Base-by-base conservation (phyloP, 306 rosid genomes). In the Carpinus fangiana region DNA sequence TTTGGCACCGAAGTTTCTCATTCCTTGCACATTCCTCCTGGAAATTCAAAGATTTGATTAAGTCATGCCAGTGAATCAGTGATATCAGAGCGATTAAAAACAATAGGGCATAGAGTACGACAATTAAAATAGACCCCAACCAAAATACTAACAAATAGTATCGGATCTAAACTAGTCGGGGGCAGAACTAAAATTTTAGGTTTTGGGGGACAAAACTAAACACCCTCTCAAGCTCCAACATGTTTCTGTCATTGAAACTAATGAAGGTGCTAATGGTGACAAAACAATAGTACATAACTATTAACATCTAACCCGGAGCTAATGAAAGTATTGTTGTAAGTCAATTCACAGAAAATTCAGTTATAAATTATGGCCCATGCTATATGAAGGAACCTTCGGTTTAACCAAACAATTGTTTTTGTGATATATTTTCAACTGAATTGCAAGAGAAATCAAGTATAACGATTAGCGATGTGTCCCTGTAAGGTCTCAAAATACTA, bases 11-110 rank as follows among this genome's bases (percentile, higher is more conserved):
- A 45, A 85, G 85, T 79, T 70, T 80, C 78, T 90, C 90, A 38
- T 90, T 86, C 83, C 84, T 86, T 36, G 86, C 76, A 73, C 90
- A 86, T 84, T 91, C 88, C 80, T 83, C 96, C 98, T 95, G 92
- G 43, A 77, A 55, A 85, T 80, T 59, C 17, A 82, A 79, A 77
- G 73, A 74, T 48, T 41, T 23, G 54, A 18, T 51, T 74, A 70
- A 68, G 66, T 55, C 48, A 68, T 48, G 52, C 14, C 8, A 75
- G 74, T 76, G 20, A 55, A 57, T 41, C n/a, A 8, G 5, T n/a
- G 51, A 77, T 72, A 53, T 79, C 78, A 73, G 51, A 77, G 75
- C 67, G 60, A 23, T 56, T 53, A 59, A 18, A 70, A 28, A 70
- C 52, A 78, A 53, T 65, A 68, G 67, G 50, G 14, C 14, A 57